Conservation (phyloP, 2,329 filamentous ascomycete genomes). For the Neurospora sp. region DNA sequence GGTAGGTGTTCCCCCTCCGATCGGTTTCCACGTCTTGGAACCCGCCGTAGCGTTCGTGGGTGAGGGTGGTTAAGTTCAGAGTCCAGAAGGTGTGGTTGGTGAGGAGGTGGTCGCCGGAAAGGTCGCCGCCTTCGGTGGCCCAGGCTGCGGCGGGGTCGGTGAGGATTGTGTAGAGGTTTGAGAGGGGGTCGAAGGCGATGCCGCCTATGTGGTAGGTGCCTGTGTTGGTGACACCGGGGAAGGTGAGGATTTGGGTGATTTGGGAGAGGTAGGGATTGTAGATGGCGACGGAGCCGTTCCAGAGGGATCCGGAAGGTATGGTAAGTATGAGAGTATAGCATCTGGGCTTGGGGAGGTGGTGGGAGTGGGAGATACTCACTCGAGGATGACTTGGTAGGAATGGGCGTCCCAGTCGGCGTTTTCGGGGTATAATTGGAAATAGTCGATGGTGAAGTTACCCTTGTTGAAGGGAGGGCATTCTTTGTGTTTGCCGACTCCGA, state of each 20-base stretch:
- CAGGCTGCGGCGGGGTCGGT: constrained; percentile 26
- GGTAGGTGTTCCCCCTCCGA: constrained; percentile 25
- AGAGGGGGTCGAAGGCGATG: constrained; percentile 24
- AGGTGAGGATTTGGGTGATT: constrained; percentile 17
- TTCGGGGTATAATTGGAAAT: constrained; percentile 26
- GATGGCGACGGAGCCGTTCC: constrained; percentile 24
- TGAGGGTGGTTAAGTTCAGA: constrained; percentile 23
- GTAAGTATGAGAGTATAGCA: background rate
- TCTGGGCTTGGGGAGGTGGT: background rate
- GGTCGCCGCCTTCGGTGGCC: constrained; percentile 24
- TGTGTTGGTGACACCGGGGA: constrained; percentile 23
- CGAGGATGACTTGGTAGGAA: constrained; percentile 24
- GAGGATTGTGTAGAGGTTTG: constrained; percentile 24
- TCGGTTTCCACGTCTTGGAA: constrained; percentile 31
- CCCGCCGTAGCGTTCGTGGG: constrained; percentile 21
- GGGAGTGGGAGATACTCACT: constrained; percentile 11
- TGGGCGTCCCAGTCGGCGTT: constrained; percentile 25
- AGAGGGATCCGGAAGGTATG: constrained; percentile 17
- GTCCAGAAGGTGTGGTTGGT: constrained; percentile 20
- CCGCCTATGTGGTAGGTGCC: constrained; percentile 24
- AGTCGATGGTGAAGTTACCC: constrained; percentile 17
- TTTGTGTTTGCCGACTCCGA: background rate
- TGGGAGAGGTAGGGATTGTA: constrained; percentile 24
- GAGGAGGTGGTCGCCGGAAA: constrained; percentile 27
- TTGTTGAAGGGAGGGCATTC: constrained; percentile 13